A percentile compares a stretch with the other conserved stretches of the same genome.
These are phyloP conservation scores for Neopestalotiopsis rosae DNA, from an alignment of 2,329 filamentous ascomycete species.

Conservation along the genomic window DNA sequence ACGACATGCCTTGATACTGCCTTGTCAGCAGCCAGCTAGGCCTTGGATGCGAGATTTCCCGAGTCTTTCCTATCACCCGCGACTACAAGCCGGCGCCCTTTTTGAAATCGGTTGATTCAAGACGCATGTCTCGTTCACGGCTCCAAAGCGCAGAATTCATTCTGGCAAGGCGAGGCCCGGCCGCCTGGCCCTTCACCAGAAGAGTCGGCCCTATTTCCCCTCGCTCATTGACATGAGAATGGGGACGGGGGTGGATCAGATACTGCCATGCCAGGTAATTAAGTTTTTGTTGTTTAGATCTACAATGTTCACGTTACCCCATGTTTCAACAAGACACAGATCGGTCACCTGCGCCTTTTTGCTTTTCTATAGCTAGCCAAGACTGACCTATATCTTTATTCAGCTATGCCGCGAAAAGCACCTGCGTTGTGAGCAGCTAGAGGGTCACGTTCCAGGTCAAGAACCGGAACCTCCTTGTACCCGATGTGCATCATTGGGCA, in stretches of 20 bases:
- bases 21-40: neutral
- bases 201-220: conserved; percentile 1
- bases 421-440: conserved; percentile 9
- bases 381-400: neutral
- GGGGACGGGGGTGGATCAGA: conserved; percentile 14
- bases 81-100: neutral
- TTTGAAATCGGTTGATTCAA: neutral
- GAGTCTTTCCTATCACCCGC: conserved; percentile 3
- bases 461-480: conserved; percentile 6
- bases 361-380: neutral
- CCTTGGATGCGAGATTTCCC: neutral
- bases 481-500: conserved; percentile 7
- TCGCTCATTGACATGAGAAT: conserved; percentile 3
- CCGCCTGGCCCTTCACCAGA: conserved; percentile 1
- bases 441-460: neutral
- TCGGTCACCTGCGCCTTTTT: neutral
- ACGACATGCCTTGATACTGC: neutral
- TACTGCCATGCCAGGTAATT: conserved; percentile 12
- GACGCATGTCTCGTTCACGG: conserved; percentile 2
- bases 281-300: neutral
- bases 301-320: neutral
- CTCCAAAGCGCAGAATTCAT: neutral
- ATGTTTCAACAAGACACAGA: neutral
- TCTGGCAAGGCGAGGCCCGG: conserved; percentile 4
- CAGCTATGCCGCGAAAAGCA: conserved; percentile 16